Base-by-base conservation (phyloP, 148 eudicot species). In the Cornus controversa region DNA sequence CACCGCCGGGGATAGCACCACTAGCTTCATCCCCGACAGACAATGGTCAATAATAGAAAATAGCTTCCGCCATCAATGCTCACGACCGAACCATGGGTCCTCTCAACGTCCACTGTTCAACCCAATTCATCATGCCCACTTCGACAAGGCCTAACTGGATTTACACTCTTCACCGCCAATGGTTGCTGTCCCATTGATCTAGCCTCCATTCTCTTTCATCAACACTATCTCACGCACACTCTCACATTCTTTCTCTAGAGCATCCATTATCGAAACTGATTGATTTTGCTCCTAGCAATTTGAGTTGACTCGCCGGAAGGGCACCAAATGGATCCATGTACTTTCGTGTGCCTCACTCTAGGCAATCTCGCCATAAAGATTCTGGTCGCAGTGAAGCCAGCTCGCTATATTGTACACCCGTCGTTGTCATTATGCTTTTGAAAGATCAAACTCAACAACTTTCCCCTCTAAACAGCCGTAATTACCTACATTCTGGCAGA, bases 281-380 rank as follows among this genome's bases (percentile, higher is more conserved):
- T 40, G 73, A 24, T 42, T 42, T 70, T 45, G 31, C 2, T 14
- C 58, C 5, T 18, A 24, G 16, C 23, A 31, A 31, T 31, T 5
- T 31, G 34, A 31, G 53, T 34, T 63, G 67, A 13, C 24, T 79
- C 53, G 31, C 37, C 57, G 16, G 75, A 34, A 24, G 26, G 36
- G 47, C 27, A 15, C 20, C 7, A 29, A 22, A 90, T 93, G 98
- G 98, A 93, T 74, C 98, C 98, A 0, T 93, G 98, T 71, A 92
- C 93, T 1, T 94, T 90, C 76, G 88, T 90, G 0, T 82, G 95
- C 11, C 73, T 94, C 10, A 88, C 91, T 3, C 88, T 94, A 0
- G 82, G 86, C 13, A 87, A 87, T 28, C 80, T 94, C 6, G 92
- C 94, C 0, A 62, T 94, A 10, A 91, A 87, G 22, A 42, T 86